These are phyloP conservation scores for Umbilicus rupestris DNA, from an alignment of 164 flowering plant genomes.

Conservation along the genomic window DNA sequence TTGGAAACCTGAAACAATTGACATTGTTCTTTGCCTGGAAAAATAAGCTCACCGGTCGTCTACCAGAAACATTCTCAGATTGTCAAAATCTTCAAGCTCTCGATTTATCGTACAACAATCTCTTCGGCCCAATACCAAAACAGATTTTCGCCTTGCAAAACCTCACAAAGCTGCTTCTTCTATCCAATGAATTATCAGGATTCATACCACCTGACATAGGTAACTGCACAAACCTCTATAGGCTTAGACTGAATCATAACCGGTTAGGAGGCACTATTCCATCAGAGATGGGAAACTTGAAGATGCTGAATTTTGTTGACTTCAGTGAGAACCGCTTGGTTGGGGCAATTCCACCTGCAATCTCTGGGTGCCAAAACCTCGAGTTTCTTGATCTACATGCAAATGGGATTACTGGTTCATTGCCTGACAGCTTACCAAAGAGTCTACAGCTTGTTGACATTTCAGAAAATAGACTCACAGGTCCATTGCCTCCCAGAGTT, in stretches of 20 bases:
- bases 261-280: slow-evolving; percentile 67
- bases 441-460: slow-evolving; percentile 61
- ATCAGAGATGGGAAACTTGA: slow-evolving; percentile 64
- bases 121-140: slow-evolving; percentile 60
- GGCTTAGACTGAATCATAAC: slow-evolving; percentile 54
- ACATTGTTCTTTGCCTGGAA: slow-evolving; percentile 79
- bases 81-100: slow-evolving; percentile 74
- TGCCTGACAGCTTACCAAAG: slow-evolving; percentile 54
- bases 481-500: slow-evolving; percentile 35
- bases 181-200: slow-evolving; percentile 76
- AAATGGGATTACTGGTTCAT: slow-evolving; percentile 57
- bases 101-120: slow-evolving; percentile 74
- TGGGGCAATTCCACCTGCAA: slow-evolving; percentile 58
- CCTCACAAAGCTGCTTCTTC: slow-evolving; percentile 70
- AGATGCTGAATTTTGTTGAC: slow-evolving; percentile 61
- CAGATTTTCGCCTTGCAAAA: slow-evolving; percentile 55
- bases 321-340: slow-evolving; percentile 53
- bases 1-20: slow-evolving; percentile 57
- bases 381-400: slow-evolving; percentile 80
- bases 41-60: slow-evolving; percentile 60
- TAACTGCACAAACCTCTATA: slow-evolving; percentile 57
- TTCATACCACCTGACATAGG: slow-evolving; percentile 78
- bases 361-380: slow-evolving; percentile 51
- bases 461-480: slow-evolving; percentile 67
- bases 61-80: slow-evolving; percentile 58